phyloP scores from a whole-genome alignment of 495 filamentous ascomycete genomes.

The Aspergillus leporis region DNA sequence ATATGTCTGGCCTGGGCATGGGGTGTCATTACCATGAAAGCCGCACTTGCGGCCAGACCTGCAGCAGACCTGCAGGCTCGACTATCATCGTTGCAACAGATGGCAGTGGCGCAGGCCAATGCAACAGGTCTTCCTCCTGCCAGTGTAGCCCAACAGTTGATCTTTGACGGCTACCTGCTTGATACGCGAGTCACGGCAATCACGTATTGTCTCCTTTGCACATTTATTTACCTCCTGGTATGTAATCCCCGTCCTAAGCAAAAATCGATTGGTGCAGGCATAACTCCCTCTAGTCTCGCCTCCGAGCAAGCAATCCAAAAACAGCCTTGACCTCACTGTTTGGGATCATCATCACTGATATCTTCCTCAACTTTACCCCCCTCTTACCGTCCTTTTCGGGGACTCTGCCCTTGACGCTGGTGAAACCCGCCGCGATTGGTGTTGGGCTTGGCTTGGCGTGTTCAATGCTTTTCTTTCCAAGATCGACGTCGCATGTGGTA shows the following conservation, averaged over 20 bases:
- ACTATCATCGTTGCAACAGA: slow-evolving; percentile 33
- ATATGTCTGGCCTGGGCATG: slow-evolving; percentile 43
- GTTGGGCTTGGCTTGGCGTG: slow-evolving; percentile 39
- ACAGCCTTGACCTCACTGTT: slow-evolving; percentile 35
- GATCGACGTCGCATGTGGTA: slow-evolving; percentile 38
- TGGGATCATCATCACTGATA: slow-evolving; percentile 39
- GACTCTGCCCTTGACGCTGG: slow-evolving; percentile 34
- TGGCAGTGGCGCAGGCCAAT: slow-evolving; percentile 33
- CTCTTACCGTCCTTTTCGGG: slow-evolving; percentile 41
- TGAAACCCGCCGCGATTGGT: slow-evolving; percentile 39
- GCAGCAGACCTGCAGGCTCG: slow-evolving; percentile 36
- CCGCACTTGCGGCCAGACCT: slow-evolving; percentile 38
- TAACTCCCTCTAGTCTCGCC: slow-evolving; percentile 26
- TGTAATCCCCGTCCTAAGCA: not conserved
- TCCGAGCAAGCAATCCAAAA: slow-evolving; percentile 43
- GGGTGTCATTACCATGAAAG: slow-evolving; percentile 45
- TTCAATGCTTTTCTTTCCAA: slow-evolving; percentile 42
- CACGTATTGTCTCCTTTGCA: slow-evolving; percentile 35
- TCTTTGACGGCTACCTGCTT: slow-evolving; percentile 43
- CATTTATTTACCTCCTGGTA: slow-evolving; percentile 42
- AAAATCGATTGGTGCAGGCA: not conserved
- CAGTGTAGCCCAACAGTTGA: slow-evolving; percentile 23
- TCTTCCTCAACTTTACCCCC: slow-evolving; percentile 36
- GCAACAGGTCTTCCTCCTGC: slow-evolving; percentile 29
- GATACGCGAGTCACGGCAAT: slow-evolving; percentile 41